A percentile compares a stretch with the other conserved stretches of the same genome.
Conservation (phyloP, 352 stramenopile species). For the Phytophthora foliorum region DNA sequence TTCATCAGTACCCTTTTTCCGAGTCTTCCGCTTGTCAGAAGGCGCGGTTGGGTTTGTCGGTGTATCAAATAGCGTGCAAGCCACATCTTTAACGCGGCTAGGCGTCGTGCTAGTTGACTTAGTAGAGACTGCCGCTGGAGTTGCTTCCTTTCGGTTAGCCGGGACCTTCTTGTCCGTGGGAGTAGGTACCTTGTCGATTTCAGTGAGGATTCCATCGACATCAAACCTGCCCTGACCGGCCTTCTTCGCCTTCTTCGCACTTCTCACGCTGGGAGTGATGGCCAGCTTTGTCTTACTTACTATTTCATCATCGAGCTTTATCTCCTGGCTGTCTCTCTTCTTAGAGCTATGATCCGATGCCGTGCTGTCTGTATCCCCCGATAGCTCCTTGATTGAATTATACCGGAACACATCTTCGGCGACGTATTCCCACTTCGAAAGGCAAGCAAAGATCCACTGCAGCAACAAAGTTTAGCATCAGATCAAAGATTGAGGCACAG, state of each 20-base stretch:
- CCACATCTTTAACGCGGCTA: conserved; percentile 41
- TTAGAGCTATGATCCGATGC: conserved; percentile 29
- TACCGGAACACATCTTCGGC: conserved; percentile 63
- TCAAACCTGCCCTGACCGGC: conserved; percentile 52
- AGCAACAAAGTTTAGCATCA: conserved; percentile 14
- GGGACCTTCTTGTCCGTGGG: conserved; percentile 43
- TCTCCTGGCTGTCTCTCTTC: conserved; percentile 35
- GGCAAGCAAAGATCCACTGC: conserved; percentile 83
- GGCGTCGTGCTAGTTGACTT: conserved; percentile 22
- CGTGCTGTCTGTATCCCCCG: conserved; percentile 36
- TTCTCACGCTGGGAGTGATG: conserved; percentile 34
- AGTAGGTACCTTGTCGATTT: conserved; percentile 63
- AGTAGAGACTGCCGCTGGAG: conserved; percentile 16
- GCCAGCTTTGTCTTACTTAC: conserved; percentile 35
- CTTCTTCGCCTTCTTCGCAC: conserved; percentile 40
- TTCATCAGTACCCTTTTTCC: conserved; percentile 24
- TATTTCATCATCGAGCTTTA: conserved; percentile 29
- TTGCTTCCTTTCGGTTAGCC: conserved; percentile 15
- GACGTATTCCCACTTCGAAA: conserved; percentile 74
- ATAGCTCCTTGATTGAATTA: conserved; percentile 33
- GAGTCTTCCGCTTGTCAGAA: conserved; percentile 27
- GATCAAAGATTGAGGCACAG: not conserved
- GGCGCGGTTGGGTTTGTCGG: conserved; percentile 44
- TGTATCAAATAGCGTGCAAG: conserved; percentile 69
- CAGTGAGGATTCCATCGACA: conserved; percentile 63